phyloP scores from a whole-genome alignment of 768 basidiomycete species.

The Tephrocybe sp. region DNA sequence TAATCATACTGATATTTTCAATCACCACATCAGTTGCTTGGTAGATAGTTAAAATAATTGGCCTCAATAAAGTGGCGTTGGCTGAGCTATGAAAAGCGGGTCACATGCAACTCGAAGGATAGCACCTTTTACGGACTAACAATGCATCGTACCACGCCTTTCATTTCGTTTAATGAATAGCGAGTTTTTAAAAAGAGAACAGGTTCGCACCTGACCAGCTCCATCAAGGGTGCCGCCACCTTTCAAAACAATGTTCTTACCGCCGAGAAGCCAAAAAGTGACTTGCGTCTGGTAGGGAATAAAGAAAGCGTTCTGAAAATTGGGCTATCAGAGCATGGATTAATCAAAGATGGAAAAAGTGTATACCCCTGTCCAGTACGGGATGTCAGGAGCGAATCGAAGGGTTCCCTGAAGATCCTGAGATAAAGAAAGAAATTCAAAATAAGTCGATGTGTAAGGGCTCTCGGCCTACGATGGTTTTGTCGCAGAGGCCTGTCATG shows the following conservation, averaged over 20 bases:
- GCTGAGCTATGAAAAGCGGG: slow-evolving; percentile 30
- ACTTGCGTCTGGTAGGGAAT: slow-evolving; percentile 55
- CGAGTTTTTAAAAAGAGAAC: neutral
- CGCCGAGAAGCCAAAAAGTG: slow-evolving; percentile 57
- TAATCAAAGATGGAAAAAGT: neutral
- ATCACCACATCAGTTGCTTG: slow-evolving; percentile 49
- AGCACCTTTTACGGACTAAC: slow-evolving; percentile 22
- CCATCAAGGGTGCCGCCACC: slow-evolving; percentile 70
- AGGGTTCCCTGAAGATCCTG: slow-evolving; percentile 50
- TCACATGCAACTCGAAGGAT: neutral
- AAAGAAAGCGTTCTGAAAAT: slow-evolving; percentile 46
- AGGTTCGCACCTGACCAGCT: slow-evolving; percentile 50
- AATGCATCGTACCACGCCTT: slow-evolving; percentile 61
- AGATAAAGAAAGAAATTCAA: neutral
- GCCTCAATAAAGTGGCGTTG: slow-evolving; percentile 49
- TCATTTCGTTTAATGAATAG: neutral
- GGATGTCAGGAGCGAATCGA: slow-evolving; percentile 47
- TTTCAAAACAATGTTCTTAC: slow-evolving; percentile 44
- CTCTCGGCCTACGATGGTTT: slow-evolving; percentile 46
- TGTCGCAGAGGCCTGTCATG: slow-evolving; percentile 52
- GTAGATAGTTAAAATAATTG: slow-evolving; percentile 56
- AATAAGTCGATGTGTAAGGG: neutral
- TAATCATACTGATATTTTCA: slow-evolving; percentile 46
- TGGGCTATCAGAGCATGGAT: neutral
- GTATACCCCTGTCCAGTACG: slow-evolving; percentile 53